Base-by-base conservation (phyloP, 1,284 basidiomycete species). In the Ustilago lituana region DNA sequence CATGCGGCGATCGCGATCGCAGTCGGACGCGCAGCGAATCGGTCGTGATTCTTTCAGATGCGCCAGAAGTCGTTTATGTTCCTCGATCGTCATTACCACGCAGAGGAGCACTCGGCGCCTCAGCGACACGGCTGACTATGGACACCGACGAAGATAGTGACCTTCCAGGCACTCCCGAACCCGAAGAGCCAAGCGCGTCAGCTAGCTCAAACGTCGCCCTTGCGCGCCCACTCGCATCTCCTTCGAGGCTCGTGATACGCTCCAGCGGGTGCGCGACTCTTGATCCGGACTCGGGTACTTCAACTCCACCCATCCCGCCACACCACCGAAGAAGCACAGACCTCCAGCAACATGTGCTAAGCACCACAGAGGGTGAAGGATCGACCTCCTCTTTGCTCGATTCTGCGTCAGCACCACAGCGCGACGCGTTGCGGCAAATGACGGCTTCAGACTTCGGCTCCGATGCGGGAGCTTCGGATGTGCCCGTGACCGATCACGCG, bases 111-210 rank as follows among this genome's bases (percentile, higher is more conserved):
- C 27, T 65, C 3, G 31, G 56, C 11, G n/a, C 54, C 11, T 49
- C 62, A 2, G 36, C 45, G 12, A 22, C 46, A 23, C 41, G 20
- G 2, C 32, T 65, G 22, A 31, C 41, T 5, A 33, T 41, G 36
- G 55, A 59, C n/a, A 58, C 47, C 27, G 55, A 65, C n/a, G 50
- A 64, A n/a, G 53, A 56, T 3, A 32, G 36, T 15, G 47, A 51
- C 17, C 14, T 12, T 3, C 36, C 36, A 8, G 37, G 9, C 1
- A 29, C 31, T 3, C 48, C 24, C 11, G 44, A 47, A 5, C 32
- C 35, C 1, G 53, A 53, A 14, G 27, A 40, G 3, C 45, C 39
- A 11, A 40, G 11, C 40, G 49, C 48, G 15, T 57, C 50, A 3
- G 50, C 29, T 0, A 48, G 54, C 40, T 54, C 61, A 6, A 33